phyloP scores from a whole-genome alignment of 192 early-diverging fungal genomes.

The Coemansia aciculifera region DNA sequence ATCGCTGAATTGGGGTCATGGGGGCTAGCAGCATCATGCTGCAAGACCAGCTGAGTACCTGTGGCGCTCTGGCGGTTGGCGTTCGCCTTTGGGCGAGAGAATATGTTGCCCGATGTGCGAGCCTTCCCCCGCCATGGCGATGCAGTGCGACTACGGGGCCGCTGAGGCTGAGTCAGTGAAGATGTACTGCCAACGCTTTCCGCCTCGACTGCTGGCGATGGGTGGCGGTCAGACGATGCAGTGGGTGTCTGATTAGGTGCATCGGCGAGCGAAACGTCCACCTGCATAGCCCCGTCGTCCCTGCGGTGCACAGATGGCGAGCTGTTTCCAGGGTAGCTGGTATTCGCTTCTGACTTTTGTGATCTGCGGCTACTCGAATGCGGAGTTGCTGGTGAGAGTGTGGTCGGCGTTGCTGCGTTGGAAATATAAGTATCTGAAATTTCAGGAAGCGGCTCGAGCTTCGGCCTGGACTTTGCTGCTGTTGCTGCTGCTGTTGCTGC shows the following conservation, averaged over 20 bases:
- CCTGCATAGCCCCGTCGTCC: slow-evolving; percentile 9
- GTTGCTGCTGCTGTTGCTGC: not conserved
- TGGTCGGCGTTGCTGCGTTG: not conserved
- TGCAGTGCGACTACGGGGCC: slow-evolving; percentile 36
- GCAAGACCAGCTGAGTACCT: slow-evolving; percentile 1
- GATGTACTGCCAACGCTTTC: not conserved
- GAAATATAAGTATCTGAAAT: slow-evolving; percentile 14
- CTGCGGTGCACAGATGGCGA: slow-evolving; percentile 6
- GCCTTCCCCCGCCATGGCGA: slow-evolving; percentile 41
- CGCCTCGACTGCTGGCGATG: not conserved
- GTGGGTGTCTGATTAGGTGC: slow-evolving; percentile 7
- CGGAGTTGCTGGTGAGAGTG: not conserved
- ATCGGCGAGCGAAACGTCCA: not conserved
- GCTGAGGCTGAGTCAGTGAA: not conserved
- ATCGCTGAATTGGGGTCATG: not conserved
- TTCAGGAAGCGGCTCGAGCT: slow-evolving; percentile 45
- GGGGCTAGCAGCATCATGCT: not conserved
- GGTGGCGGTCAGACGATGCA: not conserved
- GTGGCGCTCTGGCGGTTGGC: slow-evolving; percentile 17
- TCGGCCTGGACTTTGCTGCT: slow-evolving; percentile 6
- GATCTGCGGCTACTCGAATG: not conserved
- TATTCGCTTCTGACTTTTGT: not conserved
- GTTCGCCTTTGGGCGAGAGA: slow-evolving; percentile 26
- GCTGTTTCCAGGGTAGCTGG: slow-evolving; percentile 5
- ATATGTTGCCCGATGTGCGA: slow-evolving; percentile 27